Evolutionary conservation across 23 red algal species (phyloP), one percentile per base, ranked within the genome.

Genomic region (Agarophyton chilense): DNA sequence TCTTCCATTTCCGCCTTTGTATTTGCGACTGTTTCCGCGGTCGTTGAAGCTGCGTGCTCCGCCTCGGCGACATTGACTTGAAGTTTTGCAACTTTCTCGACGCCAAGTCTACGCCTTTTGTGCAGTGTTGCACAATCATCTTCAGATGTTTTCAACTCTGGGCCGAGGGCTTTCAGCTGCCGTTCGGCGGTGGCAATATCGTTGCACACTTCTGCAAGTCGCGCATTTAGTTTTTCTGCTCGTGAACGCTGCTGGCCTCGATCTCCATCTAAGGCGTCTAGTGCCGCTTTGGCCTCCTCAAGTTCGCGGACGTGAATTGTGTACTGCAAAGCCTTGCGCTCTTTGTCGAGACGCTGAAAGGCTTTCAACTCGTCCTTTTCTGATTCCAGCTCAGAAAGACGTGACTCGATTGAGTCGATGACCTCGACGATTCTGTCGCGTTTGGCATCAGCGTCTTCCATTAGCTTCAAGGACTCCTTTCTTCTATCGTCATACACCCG

Each of bases 401-500:
- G 94, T 33, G 92, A 60, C 26, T 96, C 93, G 45, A 99, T 94
- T 33, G 90, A 95, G 32, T 76, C 43, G 58, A 99, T 68, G 34
- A 99, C 93, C 47, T 99, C 93, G 26, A 78, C 45, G 45, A 99
- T 94, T 61, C 94, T 95, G 18, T 84, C 92, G 40, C 97, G 83
- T 49, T 96, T 94, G 18, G 56, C 80, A 42, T 90, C 84, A 16
- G 93, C 93, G 12, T 99, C 97, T 32, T 93, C 92, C 82, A 99
- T 85, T 18, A 94, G 82, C 53, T 88, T 89, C 13, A 99, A 84
- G 10, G 83, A 91, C 63, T 99, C 97, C 51, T 72, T 84, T 14
- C 97, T 91, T 41, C 93, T 83, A 54, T 94, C 77, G 31, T 99
- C 93, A 72, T 95, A 99, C 43, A 95, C 86, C 16, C 97, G 78